phyloP scores from a whole-genome alignment of 139 green algal genomes.

The Limnomonas spitsbergensis region DNA sequence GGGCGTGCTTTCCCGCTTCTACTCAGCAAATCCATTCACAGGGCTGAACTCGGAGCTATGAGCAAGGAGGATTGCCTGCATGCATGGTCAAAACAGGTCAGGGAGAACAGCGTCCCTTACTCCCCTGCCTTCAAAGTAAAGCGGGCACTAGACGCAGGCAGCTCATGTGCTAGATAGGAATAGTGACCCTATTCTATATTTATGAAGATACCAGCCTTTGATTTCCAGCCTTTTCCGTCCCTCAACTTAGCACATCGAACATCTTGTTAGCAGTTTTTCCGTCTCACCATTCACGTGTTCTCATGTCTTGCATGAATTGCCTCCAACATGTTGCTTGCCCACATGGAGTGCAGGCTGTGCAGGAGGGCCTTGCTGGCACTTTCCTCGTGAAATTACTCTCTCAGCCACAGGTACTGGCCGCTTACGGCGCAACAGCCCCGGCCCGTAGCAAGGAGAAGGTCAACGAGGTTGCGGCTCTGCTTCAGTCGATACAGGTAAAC shows the following conservation, averaged over 20 bases:
- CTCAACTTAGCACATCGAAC: no score
- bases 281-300: no score
- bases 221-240: no score
- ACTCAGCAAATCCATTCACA: neutral
- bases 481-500: constrained; percentile 1
- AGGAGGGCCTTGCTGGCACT: neutral
- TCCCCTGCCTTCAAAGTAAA: no score
- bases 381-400: neutral
- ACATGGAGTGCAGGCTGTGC: constrained; percentile 10
- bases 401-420: constrained; percentile 10
- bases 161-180: no score
- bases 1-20: constrained; percentile 16
- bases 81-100: neutral
- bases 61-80: neutral
- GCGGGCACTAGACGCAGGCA: no score
- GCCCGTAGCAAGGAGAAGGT: neutral
- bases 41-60: neutral
- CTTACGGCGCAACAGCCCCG: neutral
- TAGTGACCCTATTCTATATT: no score
- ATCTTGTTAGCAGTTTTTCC: no score
- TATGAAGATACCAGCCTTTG: no score
- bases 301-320: no score
- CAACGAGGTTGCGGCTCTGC: neutral
- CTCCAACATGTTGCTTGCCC: no score
- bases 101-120: no score